Evolutionary conservation across 805 yeast genomes (phyloP).

Genomic region (Lachancea mirantina): DNA sequence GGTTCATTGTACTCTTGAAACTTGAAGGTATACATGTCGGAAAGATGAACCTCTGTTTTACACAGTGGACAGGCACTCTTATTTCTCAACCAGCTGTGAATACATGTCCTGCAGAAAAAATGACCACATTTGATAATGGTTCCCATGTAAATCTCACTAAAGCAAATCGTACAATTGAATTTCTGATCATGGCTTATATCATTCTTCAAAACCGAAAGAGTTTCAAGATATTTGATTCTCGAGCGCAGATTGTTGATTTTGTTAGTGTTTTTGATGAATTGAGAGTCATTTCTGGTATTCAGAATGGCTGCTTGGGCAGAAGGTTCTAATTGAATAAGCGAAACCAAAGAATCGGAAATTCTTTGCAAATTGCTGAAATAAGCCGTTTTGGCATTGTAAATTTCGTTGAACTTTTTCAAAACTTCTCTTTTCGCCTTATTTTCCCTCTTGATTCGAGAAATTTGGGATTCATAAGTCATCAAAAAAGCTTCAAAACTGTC

Average conservation of each 20-base stretch:
- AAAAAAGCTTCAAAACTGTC: conserved; percentile 23
- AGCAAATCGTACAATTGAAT: conserved; percentile 69
- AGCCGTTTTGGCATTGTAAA: conserved; percentile 72
- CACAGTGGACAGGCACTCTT: conserved; percentile 75
- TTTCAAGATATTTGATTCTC: conserved; percentile 43
- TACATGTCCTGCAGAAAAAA: conserved; percentile 76
- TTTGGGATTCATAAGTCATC: conserved; percentile 17
- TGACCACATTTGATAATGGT: conserved; percentile 89
- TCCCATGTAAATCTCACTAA: conserved; percentile 62
- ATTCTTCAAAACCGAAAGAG: conserved; percentile 30
- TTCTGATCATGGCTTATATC: conserved; percentile 27
- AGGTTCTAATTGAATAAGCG: conserved; percentile 32
- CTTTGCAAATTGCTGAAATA: conserved; percentile 82
- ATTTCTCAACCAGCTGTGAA: conserved; percentile 61
- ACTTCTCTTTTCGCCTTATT: conserved; percentile 33
- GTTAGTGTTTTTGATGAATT: conserved; percentile 17
- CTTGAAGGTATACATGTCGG: conserved; percentile 64
- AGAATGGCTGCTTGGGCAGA: conserved; percentile 13
- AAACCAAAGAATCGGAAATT: conserved; percentile 73
- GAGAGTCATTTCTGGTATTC: conserved; percentile 18
- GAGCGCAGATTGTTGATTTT: conserved; percentile 30
- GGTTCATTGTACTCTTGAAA: conserved; percentile 27
- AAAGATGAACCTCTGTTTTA: conserved; percentile 41
- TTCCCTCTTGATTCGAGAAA: conserved; percentile 18
- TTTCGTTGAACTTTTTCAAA: conserved; percentile 46